A percentile compares a stretch with the other conserved stretches of the same genome.
Conservation (phyloP, 768 basidiomycete genomes). For the Boletus subparvulus region DNA sequence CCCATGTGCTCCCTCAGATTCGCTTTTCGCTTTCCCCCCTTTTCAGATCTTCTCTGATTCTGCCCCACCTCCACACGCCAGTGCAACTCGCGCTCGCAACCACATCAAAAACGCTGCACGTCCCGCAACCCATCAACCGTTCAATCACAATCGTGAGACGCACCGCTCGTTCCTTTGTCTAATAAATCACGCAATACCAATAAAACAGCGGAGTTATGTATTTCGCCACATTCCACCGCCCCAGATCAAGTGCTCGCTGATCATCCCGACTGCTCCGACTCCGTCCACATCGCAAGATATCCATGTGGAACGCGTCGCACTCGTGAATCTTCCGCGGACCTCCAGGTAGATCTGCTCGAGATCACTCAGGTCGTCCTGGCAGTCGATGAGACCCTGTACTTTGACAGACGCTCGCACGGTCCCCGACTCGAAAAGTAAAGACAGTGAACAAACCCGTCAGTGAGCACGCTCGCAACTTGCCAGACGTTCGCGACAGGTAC, state of each 20-base stretch:
- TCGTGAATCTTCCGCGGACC: conserved; percentile 35
- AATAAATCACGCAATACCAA: conserved; percentile 15
- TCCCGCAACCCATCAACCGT: background rate
- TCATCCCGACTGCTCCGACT: conserved; percentile 29
- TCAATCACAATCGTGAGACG: conserved; percentile 5
- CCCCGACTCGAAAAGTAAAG: conserved; percentile 23
- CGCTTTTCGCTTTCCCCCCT: conserved; percentile 16
- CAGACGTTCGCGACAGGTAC: conserved; percentile 14
- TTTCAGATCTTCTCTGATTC: conserved; percentile 28
- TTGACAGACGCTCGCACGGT: conserved; percentile 2
- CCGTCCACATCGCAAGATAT: conserved; percentile 32
- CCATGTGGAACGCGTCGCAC: conserved; percentile 28
- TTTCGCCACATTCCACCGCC: conserved; percentile 19
- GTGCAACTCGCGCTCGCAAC: conserved; percentile 1
- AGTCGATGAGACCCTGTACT: conserved; percentile 15
- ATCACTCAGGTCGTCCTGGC: conserved; percentile 23
- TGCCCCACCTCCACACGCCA: conserved; percentile 20
- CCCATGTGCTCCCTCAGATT: conserved; percentile 32
- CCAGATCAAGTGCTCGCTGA: conserved; percentile 26
- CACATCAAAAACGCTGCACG: background rate
- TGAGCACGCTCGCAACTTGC: conserved; percentile 7
- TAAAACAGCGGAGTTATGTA: conserved; percentile 18
- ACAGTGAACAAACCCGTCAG: conserved; percentile 1
- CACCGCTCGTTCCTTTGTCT: background rate
- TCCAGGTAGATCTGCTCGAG: conserved; percentile 27